Base-by-base conservation (phyloP, 495 filamentous ascomycete genomes). In the Xylaria palmicola region DNA sequence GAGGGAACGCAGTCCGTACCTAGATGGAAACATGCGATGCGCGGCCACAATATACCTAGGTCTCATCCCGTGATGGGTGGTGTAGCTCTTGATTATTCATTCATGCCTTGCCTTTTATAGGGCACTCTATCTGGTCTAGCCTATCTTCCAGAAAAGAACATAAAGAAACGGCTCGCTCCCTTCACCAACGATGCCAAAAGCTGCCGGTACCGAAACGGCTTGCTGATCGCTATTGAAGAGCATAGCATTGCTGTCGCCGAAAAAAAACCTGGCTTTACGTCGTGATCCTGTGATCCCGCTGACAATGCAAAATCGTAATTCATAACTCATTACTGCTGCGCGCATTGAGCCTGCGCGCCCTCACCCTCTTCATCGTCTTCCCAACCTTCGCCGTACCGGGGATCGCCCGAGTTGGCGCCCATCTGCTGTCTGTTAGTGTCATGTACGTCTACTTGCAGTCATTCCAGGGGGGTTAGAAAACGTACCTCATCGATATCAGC, bases 401-500 rank as follows among this genome's bases (percentile, higher is more conserved):
- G 82, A 68, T 91, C 88, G 41, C 84, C 85, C 17, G 85, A 86
- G 30, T 85, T 71, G 6, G 77, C 82, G 24, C 85, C 86, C 75
- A 86, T 87, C 80, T 84, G 53, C 22, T 17, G 45, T 8, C 37
- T 17, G 64, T 79, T 65, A 79, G 74, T 65, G 47, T 68, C 22
- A 40, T 49, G 45, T 58, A 22, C 17, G 22, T 49, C 10, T 13
- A 20, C 9, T 43, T 20, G 30, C 41, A 2, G 10, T 15, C 36
- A 15, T 29, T 48, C 45, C 47, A 39, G 32, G 22, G 13, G 19
- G 36, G n/a, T 15, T 27, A 20, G 12, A 51, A n/a, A n/a, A 79
- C 83, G 75, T 66, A 93, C 91, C 40, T 90, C 85, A 19, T 96
- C 90, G 40, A 97, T 81, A 59, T 89, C 83, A 9, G 86, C 92